Evolutionary conservation across 306 rosid genomes (phyloP).

Genomic region (Gleditsia sinensis): DNA sequence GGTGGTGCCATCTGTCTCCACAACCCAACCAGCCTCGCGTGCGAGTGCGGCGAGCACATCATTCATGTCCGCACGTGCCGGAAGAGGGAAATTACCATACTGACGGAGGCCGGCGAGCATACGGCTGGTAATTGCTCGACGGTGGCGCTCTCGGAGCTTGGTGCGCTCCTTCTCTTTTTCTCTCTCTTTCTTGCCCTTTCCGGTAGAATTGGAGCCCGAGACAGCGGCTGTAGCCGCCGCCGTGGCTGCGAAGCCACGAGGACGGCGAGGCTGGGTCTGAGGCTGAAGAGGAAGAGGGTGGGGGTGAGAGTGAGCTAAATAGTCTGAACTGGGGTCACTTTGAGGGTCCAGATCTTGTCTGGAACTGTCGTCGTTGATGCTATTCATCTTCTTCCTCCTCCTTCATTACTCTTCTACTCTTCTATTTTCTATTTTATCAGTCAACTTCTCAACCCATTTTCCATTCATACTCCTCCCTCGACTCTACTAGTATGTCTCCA

Average conservation of each 20-base stretch:
- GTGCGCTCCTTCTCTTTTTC: conserved; percentile 97
- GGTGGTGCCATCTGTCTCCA: conserved; percentile 88
- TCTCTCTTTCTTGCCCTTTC: conserved; percentile 80
- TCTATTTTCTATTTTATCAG: neutral
- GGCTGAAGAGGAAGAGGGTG: conserved; percentile 37
- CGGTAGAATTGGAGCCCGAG: conserved; percentile 34
- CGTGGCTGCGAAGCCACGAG: conserved; percentile 83
- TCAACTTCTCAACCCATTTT: neutral
- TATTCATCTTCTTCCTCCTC: conserved; percentile 37
- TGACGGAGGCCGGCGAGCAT: conserved; percentile 97
- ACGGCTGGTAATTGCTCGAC: conserved; percentile 96
- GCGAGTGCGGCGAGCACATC: conserved; percentile 99
- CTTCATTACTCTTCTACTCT: neutral
- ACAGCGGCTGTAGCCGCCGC: conserved; percentile 45
- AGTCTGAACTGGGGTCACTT: conserved; percentile 71
- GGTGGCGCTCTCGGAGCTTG: conserved; percentile 97
- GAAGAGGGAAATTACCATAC: conserved; percentile 91
- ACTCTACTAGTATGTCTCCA: neutral
- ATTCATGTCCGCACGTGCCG: conserved; percentile 98
- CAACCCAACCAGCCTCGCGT: conserved; percentile 96
- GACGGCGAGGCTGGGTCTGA: conserved; percentile 77
- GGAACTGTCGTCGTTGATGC: conserved; percentile 49
- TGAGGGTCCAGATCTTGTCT: conserved; percentile 72
- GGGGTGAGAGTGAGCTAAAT: conserved; percentile 37
- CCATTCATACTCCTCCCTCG: neutral